Conservation (phyloP, 176 grass and related monocot species). For the Hsuehochloa calcarea region DNA sequence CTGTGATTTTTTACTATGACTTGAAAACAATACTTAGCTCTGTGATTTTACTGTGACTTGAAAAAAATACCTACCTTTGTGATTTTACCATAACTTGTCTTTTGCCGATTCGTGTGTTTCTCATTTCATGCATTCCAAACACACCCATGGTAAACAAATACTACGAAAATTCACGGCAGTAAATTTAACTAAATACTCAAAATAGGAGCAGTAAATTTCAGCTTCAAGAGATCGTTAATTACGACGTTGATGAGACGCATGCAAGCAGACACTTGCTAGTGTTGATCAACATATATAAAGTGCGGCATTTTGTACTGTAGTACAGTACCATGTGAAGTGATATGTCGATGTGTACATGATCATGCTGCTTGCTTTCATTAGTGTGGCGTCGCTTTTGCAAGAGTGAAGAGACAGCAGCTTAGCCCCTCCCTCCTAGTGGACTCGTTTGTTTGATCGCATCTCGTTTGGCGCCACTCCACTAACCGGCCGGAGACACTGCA, state of each 20-base stretch:
- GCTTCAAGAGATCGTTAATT: background rate
- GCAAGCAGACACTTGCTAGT: constrained; percentile 12
- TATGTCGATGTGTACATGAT: background rate
- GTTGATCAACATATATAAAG: background rate
- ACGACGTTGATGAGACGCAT: background rate
- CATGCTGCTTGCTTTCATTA: constrained; percentile 15
- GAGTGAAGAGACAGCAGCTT: constrained; percentile 24
- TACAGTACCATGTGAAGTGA: background rate
- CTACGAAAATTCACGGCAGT: background rate
- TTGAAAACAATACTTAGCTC: no score
- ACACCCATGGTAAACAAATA: no score
- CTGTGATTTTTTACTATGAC: no score
- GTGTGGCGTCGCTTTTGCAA: constrained; percentile 24
- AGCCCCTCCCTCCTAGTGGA: background rate
- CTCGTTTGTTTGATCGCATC: constrained; percentile 37
- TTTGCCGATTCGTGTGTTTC: background rate
- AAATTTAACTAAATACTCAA: background rate
- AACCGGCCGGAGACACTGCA: background rate
- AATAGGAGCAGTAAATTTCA: background rate
- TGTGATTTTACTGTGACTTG: no score
- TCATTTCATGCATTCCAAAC: background rate
- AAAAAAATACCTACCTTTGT: no score
- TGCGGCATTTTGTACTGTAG: background rate
- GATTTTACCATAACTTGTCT: no score
- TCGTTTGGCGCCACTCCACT: constrained; percentile 52